Evolutionary conservation across 78 protist species (phyloP), one percentile per base, ranked within the genome.

Genomic region (Chrysochromulina parva): DNA sequence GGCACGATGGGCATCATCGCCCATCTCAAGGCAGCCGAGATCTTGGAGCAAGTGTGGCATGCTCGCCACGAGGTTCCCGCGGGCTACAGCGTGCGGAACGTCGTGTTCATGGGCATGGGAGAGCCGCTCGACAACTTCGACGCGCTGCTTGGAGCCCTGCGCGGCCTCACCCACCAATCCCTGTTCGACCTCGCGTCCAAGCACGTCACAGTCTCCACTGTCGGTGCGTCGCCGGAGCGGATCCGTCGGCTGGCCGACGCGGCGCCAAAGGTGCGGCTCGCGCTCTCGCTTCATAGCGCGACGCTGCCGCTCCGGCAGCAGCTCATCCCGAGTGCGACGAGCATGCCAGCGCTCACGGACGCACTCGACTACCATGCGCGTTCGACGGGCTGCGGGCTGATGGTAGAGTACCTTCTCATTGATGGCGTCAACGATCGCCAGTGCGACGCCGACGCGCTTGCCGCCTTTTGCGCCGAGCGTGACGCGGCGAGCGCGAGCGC

Each of bases 211-310:
- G 66, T 93, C 38, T 81, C 90, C n/a, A 93, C 95, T 1, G 93
- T 90, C 47, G 95, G 95, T 60, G 89, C 67, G 24, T 26, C 47
- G 47, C 93, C 86, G 50, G 90, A 90, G 38, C 19, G 22, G 48
- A 90, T 93, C 16, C 24, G 20, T 7, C 28, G 22, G 17, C 57
- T 93, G n/a, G 90, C 55, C 19, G 20, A 65, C 10, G 93, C 81
- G 38, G 47, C 91, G 54, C 94, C 94, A 10, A 1, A 19, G 19
- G 92, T 76, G 22, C 62, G 90, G 53, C 93, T 93, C 16, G 95
- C 95, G 19, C 17, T 93, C 66, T 90, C 93, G 14, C 93, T 93
- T 5, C 95, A 93, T 71, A 89, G 93, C 9, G 91, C 95, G 26
- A n/a, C 13, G 6, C 91, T 90, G 69, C 87, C 90, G 48, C 89